A percentile compares a stretch with the other conserved stretches of the same genome.
Conservation (phyloP, 2,329 filamentous ascomycete species). For the Botrytis deweyae region DNA sequence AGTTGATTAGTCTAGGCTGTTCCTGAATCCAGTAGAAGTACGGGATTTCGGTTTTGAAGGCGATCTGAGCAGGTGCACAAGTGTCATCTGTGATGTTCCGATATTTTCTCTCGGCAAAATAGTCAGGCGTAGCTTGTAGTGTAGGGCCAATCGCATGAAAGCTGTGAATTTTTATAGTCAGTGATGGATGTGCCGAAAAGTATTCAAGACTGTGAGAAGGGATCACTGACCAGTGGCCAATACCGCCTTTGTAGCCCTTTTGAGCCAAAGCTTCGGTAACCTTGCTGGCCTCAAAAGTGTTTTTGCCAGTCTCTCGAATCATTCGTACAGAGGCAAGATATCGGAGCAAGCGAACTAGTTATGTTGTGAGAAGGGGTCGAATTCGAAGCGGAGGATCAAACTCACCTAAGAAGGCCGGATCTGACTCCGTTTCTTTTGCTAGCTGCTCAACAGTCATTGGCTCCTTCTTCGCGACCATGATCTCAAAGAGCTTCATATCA, state of each 20-base stretch:
- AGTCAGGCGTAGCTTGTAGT: constrained; percentile 9
- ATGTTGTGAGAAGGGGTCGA: neutral
- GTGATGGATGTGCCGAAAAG: neutral
- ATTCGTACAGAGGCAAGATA: constrained; percentile 20
- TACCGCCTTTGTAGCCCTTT: neutral
- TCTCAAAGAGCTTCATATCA: constrained; percentile 15
- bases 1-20: constrained; percentile 1
- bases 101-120: constrained; percentile 1
- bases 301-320: constrained; percentile 13
- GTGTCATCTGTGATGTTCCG: constrained; percentile 1
- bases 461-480: neutral
- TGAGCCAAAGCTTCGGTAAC: constrained; percentile 5
- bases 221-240: constrained; percentile 12
- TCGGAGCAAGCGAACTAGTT: constrained; percentile 6
- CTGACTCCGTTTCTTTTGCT: constrained; percentile 1
- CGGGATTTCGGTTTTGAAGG: neutral
- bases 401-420: constrained; percentile 13
- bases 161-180: neutral
- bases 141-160: constrained; percentile 7
- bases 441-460: constrained; percentile 7
- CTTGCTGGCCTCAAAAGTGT: constrained; percentile 10
- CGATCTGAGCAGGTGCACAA: neutral
- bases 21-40: constrained; percentile 8
- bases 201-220: neutral
- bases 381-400: neutral